phyloP scores from a whole-genome alignment of 257 asterid species.

The Vinca minor region DNA sequence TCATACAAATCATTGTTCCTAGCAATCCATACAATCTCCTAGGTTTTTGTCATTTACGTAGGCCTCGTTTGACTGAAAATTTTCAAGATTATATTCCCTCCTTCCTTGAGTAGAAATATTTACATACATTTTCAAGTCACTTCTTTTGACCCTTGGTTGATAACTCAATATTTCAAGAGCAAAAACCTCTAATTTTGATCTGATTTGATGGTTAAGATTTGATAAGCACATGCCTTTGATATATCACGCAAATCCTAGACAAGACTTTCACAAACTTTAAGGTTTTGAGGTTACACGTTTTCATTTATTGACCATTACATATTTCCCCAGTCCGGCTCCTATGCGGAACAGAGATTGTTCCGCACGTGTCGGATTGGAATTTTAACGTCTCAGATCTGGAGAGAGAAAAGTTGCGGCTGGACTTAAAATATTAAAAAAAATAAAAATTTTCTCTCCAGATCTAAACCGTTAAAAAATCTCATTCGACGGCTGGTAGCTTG shows the following conservation, averaged over 20 bases:
- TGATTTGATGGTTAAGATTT: constrained; percentile 12
- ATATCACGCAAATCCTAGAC: constrained; percentile 2
- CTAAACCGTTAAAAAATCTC: too few species aligned
- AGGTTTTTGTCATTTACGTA: background rate
- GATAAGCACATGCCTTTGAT: background rate
- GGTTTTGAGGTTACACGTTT: background rate
- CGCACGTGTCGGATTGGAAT: too few species aligned
- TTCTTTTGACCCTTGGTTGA: background rate
- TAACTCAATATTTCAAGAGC: background rate
- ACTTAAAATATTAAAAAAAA: too few species aligned
- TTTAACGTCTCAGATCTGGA: too few species aligned
- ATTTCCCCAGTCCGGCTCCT: too few species aligned
- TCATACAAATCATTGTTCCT: background rate
- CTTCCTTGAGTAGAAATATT: background rate
- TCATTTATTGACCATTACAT: background rate
- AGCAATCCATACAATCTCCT: background rate
- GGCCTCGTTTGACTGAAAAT: background rate
- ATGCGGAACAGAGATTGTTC: too few species aligned
- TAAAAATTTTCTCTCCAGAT: too few species aligned
- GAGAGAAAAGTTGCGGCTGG: too few species aligned
- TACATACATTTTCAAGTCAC: background rate
- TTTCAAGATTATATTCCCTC: background rate
- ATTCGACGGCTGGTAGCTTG: too few species aligned
- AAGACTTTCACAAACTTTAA: background rate
- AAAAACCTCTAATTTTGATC: background rate